phyloP scores from a whole-genome alignment of 345 rosid species.

The Arabidopsis suecica region DNA sequence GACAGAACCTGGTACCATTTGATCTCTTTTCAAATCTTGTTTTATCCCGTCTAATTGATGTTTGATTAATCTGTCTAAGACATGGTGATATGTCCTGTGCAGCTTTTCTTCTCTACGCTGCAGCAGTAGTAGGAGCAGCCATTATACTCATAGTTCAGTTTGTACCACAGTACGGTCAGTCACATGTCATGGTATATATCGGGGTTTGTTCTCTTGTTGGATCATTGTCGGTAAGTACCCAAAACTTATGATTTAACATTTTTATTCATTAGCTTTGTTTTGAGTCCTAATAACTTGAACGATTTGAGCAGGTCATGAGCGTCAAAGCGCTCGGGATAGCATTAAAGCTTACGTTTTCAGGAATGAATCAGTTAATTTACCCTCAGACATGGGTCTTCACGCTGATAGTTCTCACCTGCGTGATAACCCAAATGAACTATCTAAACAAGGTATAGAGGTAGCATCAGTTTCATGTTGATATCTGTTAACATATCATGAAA shows the following conservation, averaged over 20 bases:
- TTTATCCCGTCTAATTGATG: neutral
- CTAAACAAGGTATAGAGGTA: slow-evolving; percentile 59
- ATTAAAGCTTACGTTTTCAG: slow-evolving; percentile 66
- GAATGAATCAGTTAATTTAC: slow-evolving; percentile 68
- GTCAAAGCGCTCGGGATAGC: slow-evolving; percentile 79
- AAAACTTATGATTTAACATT: neutral
- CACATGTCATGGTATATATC: slow-evolving; percentile 89
- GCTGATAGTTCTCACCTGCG: slow-evolving; percentile 58
- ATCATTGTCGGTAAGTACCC: slow-evolving; percentile 74
- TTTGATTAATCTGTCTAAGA: neutral
- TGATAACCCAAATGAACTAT: slow-evolving; percentile 74
- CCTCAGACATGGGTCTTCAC: slow-evolving; percentile 71
- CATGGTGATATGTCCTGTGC: slow-evolving; percentile 34
- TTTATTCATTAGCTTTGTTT: slow-evolving; percentile 2
- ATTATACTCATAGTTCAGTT: slow-evolving; percentile 64
- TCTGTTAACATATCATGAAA: neutral
- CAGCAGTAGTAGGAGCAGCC: slow-evolving; percentile 71
- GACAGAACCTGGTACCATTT: slow-evolving; percentile 81
- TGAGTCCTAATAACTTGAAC: neutral
- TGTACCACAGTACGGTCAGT: slow-evolving; percentile 86
- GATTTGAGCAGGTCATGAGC: slow-evolving; percentile 60
- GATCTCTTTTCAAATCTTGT: neutral
- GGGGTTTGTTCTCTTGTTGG: slow-evolving; percentile 94
- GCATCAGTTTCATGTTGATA: neutral
- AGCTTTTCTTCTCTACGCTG: slow-evolving; percentile 87